Evolutionary conservation across 140 eudicot species (phyloP).

Genomic region (Bidens hawaiensis): DNA sequence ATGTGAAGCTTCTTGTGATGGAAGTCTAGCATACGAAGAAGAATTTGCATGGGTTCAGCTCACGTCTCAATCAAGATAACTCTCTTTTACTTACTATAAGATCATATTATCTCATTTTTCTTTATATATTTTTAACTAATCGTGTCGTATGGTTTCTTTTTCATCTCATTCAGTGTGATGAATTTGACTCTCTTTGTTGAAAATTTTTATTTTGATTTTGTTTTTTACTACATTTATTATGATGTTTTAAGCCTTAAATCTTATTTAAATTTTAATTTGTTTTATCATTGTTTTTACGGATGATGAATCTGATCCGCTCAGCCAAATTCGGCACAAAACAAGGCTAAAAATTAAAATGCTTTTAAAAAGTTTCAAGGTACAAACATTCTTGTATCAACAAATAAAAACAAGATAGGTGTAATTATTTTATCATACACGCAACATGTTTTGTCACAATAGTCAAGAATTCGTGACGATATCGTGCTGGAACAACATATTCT

Average conservation of each 20-base stretch:
- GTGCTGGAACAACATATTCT: no score
- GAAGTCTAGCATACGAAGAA: conserved; percentile 50
- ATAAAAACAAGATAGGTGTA: no score
- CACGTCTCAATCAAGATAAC: conserved; percentile 40
- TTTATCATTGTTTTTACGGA: neutral
- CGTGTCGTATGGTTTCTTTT: neutral
- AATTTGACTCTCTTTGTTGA: neutral
- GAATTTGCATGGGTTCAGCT: conserved; percentile 91
- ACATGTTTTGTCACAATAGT: no score
- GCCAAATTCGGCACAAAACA: no score
- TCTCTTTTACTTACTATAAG: neutral
- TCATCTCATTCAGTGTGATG: neutral
- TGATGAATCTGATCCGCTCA: no score
- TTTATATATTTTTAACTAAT: neutral
- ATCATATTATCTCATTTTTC: neutral
- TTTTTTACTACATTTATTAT: neutral
- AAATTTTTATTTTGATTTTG: neutral
- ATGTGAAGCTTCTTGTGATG: conserved; percentile 77
- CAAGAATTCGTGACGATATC: no score
- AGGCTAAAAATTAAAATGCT: no score
- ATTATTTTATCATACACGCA: no score
- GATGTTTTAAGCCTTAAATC: neutral
- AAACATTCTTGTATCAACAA: no score
- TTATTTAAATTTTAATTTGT: neutral
- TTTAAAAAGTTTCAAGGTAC: no score